These are phyloP conservation scores for Ailanthus altissimus DNA, from an alignment of 345 rosid genomes.

Conservation along the genomic window DNA sequence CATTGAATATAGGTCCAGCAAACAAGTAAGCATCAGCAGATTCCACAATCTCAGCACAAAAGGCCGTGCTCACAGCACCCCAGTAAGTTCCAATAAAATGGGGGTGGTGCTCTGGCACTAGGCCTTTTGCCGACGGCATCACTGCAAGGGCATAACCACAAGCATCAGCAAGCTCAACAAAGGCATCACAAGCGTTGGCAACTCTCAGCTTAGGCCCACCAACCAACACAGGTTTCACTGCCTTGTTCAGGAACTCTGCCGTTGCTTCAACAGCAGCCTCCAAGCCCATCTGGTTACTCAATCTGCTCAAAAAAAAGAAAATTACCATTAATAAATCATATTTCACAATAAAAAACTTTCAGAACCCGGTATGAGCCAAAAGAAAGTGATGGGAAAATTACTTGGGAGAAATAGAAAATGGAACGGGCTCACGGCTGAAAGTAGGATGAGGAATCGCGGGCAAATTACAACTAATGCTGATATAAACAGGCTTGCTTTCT, in stretches of 20 bases:
- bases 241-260: slow-evolving; percentile 72
- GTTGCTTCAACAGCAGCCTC: slow-evolving; percentile 79
- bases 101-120: slow-evolving; percentile 70
- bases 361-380: not conserved
- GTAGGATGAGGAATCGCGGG: slow-evolving; percentile 69
- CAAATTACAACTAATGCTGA: slow-evolving; percentile 72
- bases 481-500: slow-evolving; percentile 86
- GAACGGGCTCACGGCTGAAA: slow-evolving; percentile 67
- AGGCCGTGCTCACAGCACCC: slow-evolving; percentile 81
- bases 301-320: slow-evolving; percentile 27
- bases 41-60: slow-evolving; percentile 83
- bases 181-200: slow-evolving; percentile 56
- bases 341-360: not conserved
- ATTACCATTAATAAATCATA: not conserved
- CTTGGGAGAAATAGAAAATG: slow-evolving; percentile 64
- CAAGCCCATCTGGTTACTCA: slow-evolving; percentile 60
- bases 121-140: slow-evolving; percentile 81
- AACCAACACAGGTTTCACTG: slow-evolving; percentile 75
- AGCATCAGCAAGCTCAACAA: slow-evolving; percentile 65
- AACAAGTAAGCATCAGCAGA: slow-evolving; percentile 82
- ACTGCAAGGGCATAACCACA: slow-evolving; percentile 61
- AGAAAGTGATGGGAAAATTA: slow-evolving; percentile 2
- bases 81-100: slow-evolving; percentile 80
- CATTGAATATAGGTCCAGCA: slow-evolving; percentile 83
- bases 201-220: slow-evolving; percentile 71